Conservation (phyloP, 148 eudicot genomes). For the Fagopyrum tataricum region DNA sequence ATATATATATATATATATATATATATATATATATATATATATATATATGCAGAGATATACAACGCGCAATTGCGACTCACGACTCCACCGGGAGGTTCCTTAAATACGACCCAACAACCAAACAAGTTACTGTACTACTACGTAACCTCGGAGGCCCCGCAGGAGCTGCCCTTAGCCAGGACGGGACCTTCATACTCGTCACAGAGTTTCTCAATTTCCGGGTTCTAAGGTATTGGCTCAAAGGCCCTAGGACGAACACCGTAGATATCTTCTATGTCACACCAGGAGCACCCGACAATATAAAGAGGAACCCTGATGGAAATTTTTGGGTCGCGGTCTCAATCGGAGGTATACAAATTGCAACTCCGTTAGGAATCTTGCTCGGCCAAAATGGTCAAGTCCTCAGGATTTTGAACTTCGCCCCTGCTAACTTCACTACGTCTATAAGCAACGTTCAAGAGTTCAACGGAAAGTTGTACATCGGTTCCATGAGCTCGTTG, state of each 20-base stretch:
- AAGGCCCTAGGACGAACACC: background rate
- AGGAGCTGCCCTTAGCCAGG: conserved; percentile 3
- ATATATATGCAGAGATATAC: background rate
- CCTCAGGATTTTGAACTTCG: background rate
- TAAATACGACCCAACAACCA: background rate
- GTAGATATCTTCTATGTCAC: background rate
- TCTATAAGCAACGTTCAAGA: background rate
- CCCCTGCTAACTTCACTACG: background rate
- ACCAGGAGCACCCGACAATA: background rate
- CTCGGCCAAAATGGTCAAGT: background rate
- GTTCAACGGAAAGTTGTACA: background rate
- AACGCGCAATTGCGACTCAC: background rate
- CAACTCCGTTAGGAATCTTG: background rate
- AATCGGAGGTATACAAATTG: background rate
- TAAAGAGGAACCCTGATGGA: background rate
- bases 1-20: too few relatives aligned
- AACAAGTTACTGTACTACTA: background rate
- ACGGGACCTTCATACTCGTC: background rate
- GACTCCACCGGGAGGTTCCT: background rate
- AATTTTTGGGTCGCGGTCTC: background rate
- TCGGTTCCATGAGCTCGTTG: background rate
- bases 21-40: too few relatives aligned
- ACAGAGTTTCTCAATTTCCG: background rate
- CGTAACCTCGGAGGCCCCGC: background rate
- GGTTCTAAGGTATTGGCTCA: background rate